These are phyloP conservation scores for Suhomyces maxii DNA, from an alignment of 1,139 yeast species.

Conservation along the genomic window DNA sequence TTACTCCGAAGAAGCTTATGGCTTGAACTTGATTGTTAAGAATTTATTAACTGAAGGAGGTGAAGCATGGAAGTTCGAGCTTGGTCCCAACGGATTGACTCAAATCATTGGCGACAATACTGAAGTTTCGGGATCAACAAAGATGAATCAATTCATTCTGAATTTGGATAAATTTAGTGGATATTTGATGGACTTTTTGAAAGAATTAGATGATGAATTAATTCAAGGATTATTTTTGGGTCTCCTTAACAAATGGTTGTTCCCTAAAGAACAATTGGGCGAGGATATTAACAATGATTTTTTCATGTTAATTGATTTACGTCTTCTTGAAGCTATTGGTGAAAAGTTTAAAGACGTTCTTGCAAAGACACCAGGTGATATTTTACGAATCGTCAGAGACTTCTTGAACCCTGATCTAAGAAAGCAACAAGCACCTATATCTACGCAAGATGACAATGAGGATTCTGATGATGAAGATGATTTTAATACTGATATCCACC, in stretches of 20 bases:
- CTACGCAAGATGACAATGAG: slow-evolving; percentile 19
- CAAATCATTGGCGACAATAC: slow-evolving; percentile 38
- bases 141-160: slow-evolving; percentile 33
- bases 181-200: slow-evolving; percentile 47
- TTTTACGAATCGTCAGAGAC: slow-evolving; percentile 55
- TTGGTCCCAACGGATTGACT: slow-evolving; percentile 57
- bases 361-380: slow-evolving; percentile 61
- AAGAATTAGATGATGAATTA: slow-evolving; percentile 48
- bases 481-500: slow-evolving; percentile 20
- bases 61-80: slow-evolving; percentile 50
- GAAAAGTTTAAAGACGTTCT: slow-evolving; percentile 60
- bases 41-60: slow-evolving; percentile 47
- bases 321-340: slow-evolving; percentile 64
- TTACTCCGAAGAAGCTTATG: slow-evolving; percentile 20
- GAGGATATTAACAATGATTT: slow-evolving; percentile 23
- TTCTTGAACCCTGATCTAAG: slow-evolving; percentile 29
- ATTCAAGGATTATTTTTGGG: slow-evolving; percentile 51
- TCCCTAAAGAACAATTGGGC: slow-evolving; percentile 23
- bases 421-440: neutral
- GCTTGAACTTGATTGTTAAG: slow-evolving; percentile 40
- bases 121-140: slow-evolving; percentile 13
- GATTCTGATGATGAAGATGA: slow-evolving; percentile 49
- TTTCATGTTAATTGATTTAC: slow-evolving; percentile 57
- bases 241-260: slow-evolving; percentile 58
- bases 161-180: slow-evolving; percentile 55